Evolutionary conservation across 2,329 filamentous ascomycete species (phyloP).

Genomic region (Zasmidium citrigriseum): DNA sequence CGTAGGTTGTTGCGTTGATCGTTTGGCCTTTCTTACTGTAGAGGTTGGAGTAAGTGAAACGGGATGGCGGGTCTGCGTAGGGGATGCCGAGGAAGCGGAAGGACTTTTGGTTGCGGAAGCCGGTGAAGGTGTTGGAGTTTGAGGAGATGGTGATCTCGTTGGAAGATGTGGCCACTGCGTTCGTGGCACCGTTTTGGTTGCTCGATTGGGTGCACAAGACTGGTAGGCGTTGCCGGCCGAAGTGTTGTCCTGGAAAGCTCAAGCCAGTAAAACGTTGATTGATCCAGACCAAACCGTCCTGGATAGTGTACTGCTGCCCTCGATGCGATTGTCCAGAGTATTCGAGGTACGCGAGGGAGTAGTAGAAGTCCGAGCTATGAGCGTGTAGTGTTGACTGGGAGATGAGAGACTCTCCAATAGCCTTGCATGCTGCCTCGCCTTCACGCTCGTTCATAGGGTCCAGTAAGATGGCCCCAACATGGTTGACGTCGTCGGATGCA

Average conservation of each 20-base stretch:
- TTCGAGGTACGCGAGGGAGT: constrained; percentile 49
- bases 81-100: constrained; percentile 52
- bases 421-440: constrained; percentile 47
- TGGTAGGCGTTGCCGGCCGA: constrained; percentile 36
- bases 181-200: constrained; percentile 34
- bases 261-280: constrained; percentile 16
- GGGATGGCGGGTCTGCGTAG: constrained; percentile 44
- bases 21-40: constrained; percentile 49
- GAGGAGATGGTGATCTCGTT: constrained; percentile 45
- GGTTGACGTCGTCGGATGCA: constrained; percentile 53
- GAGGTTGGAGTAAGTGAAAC: constrained; percentile 50
- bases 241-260: background rate
- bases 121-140: constrained; percentile 49
- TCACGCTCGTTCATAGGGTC: constrained; percentile 43
- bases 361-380: constrained; percentile 48
- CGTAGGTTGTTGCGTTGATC: constrained; percentile 50
- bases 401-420: constrained; percentile 52
- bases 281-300: constrained; percentile 41
- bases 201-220: constrained; percentile 55
- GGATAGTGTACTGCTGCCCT: constrained; percentile 45
- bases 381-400: constrained; percentile 43
- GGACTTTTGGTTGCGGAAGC: constrained; percentile 56
- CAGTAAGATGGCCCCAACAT: constrained; percentile 53
- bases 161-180: constrained; percentile 35
- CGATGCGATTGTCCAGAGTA: constrained; percentile 42